Base-by-base conservation (phyloP, 495 filamentous ascomycete genomes). In the Tuber indicum region DNA sequence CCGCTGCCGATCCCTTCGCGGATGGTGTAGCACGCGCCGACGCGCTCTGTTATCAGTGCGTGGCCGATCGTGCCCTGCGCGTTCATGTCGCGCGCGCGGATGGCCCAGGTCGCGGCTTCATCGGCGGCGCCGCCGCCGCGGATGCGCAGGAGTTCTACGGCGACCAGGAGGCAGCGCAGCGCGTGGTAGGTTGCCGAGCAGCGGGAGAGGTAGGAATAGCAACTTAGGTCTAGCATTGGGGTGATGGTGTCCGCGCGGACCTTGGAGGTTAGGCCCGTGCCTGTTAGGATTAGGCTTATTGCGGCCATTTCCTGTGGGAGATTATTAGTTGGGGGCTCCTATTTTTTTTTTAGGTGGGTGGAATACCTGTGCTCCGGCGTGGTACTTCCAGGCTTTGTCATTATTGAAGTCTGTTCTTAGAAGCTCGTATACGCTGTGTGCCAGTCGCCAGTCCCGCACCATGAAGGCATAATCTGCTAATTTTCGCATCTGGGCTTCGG, bases 371-470 rank as follows among this genome's bases (percentile, higher is more conserved):
- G 92, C 91, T 0, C 92, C 94, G 0, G 96, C 96, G 83, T 98
- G 93, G 79, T 98, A 94, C 80, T 88, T 92, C 96, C 96, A 98
- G 1, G 96, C 96, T 84, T 98, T 97, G 84, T 98, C 95, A 82
- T 94, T 95, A 75, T 89, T 90, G 82, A 93, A 98, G 82, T 99
- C 96, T 12, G 90, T 87, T 46, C 93, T 89, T 5, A 99, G 87
- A 23, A 98, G 87, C 32, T 98, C 96, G 84, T 97, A 99, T 0
- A 92, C 94, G 14, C 90, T 92, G 79, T 94, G 89, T 70, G 96
- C 91, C n/a, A 99, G 86, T 83, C 94, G 97, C 89, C 90, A 98
- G 84, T 99, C 96, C 41, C 96, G 89, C 39, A 99, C 88, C 92
- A 98, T 96, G 80, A 98, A 96, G 9, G 94, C 91, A 84, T 93